Evolutionary conservation across 2,329 filamentous ascomycete genomes (phyloP), one percentile per base, ranked within the genome.

Genomic region (Cladosporium austrohemisphaericum): DNA sequence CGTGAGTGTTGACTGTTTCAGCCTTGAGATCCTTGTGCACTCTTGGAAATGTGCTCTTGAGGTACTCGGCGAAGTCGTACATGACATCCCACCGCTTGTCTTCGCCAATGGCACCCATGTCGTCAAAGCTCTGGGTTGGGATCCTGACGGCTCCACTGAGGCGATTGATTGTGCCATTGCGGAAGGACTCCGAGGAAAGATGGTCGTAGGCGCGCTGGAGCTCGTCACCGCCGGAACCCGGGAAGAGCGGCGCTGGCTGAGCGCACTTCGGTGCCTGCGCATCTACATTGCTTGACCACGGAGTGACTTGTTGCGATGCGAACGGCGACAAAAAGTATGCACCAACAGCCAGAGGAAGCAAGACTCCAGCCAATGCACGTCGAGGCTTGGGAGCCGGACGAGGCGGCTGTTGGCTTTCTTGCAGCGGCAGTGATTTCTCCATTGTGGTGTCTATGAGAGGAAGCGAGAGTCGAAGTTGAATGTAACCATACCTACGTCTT

Each of bases 1-100:
- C 82, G 32, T 83, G 76, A 0, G 75, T 80, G 59, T 85, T 85
- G 50, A 85, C 70, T 37, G 77, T 80, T 51, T 81, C 77, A 3
- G 63, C 51, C 51, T 63, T 59, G 37, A 69, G 53, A 19, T 62
- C 48, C 22, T 55, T 54, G 51, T 65, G 57, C 2, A 62, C 54
- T 60, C 77, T 74, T 73, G 79, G 79, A 52, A 80, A 82, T 0
- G 75, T 70, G 50, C 68, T 59, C 33, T 68, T 64, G 4, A 82
- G 63, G 25, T 75, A 74, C 2, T 71, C 57, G 43, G 77, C 58
- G 72, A 81, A 68, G 6, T 73, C 65, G 38, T 75, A 72, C 55
- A 80, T 79, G 0, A 76, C 70, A 26, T 75, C 66, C 78, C 78
- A 82, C 45, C 79, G 69, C 46, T 71, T 62, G 56, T 83, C 79